These are phyloP conservation scores for Solanum piurae DNA, from an alignment of 257 asterid species.

Conservation along the genomic window DNA sequence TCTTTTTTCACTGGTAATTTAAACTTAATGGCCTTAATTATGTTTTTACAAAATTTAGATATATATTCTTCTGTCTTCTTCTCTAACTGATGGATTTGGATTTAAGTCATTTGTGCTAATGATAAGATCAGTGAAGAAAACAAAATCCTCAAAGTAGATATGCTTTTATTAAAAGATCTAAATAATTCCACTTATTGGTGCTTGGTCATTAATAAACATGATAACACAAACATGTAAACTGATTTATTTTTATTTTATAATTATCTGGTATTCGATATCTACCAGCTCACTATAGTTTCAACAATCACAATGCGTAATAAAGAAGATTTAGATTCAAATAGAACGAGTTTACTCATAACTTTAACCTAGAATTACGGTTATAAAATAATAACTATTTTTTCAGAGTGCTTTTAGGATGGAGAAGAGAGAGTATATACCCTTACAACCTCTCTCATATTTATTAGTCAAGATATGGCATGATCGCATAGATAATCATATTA, in stretches of 20 bases:
- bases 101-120: not conserved
- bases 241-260: not conserved
- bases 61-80: not conserved
- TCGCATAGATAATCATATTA: not conserved
- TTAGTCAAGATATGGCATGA: not conserved
- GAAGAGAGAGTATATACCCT: not conserved
- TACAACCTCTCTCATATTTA: not conserved
- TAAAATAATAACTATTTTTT: no score
- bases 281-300: not conserved
- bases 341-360: no score
- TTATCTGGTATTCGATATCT: not conserved
- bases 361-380: no score
- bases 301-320: not conserved
- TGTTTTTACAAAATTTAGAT: not conserved
- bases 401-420: no score
- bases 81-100: not conserved
- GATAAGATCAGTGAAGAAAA: not conserved
- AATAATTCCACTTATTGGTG: not conserved
- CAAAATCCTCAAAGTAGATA: not conserved
- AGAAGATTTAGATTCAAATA: not conserved
- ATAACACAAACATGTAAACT: not conserved
- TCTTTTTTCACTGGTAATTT: not conserved
- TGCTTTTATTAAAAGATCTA: not conserved
- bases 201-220: not conserved
- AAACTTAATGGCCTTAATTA: not conserved